Conservation (phyloP, 2,329 filamentous ascomycete genomes). For the Stachybotrys chlorohalonatus region DNA sequence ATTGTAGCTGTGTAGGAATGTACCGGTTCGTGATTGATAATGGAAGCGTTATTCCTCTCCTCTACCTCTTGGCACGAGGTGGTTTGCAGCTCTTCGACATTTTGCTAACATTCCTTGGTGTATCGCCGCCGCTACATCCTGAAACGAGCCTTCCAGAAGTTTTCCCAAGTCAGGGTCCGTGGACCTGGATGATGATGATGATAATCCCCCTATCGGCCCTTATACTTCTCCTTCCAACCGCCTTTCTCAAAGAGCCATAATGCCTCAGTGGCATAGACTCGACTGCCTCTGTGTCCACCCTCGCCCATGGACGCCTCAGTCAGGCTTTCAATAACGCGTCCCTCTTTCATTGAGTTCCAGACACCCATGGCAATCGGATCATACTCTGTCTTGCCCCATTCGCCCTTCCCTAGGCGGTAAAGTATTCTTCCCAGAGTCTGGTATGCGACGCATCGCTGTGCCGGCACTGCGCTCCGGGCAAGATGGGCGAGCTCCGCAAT, state of each 20-base stretch:
- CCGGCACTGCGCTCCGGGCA: constrained; percentile 70
- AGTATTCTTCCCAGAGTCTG: constrained; percentile 82
- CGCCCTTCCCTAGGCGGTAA: constrained; percentile 68
- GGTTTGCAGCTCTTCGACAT: too few species aligned
- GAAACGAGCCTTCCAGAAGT: too few species aligned
- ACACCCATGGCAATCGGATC: constrained; percentile 63
- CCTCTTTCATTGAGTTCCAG: constrained; percentile 73
- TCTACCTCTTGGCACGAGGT: too few species aligned
- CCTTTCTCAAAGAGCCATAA: constrained; percentile 75
- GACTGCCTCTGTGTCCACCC: constrained; percentile 66
- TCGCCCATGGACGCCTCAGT: constrained; percentile 65
- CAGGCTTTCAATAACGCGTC: constrained; percentile 67
- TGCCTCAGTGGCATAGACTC: constrained; percentile 79
- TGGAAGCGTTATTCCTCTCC: too few species aligned
- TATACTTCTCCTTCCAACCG: constrained; percentile 56
- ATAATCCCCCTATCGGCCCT: constrained; percentile 34
- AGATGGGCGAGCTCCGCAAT: constrained; percentile 76
- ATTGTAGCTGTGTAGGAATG: too few species aligned
- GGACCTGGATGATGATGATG: background rate
- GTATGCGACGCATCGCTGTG: constrained; percentile 84
- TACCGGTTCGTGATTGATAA: too few species aligned
- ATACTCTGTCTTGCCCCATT: constrained; percentile 51
- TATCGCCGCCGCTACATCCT: too few species aligned
- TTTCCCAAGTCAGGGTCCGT: too few species aligned
- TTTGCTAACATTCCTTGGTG: too few species aligned